phyloP scores from a whole-genome alignment of 169 alveolate species.

The Plasmodium cynomolgi region DNA sequence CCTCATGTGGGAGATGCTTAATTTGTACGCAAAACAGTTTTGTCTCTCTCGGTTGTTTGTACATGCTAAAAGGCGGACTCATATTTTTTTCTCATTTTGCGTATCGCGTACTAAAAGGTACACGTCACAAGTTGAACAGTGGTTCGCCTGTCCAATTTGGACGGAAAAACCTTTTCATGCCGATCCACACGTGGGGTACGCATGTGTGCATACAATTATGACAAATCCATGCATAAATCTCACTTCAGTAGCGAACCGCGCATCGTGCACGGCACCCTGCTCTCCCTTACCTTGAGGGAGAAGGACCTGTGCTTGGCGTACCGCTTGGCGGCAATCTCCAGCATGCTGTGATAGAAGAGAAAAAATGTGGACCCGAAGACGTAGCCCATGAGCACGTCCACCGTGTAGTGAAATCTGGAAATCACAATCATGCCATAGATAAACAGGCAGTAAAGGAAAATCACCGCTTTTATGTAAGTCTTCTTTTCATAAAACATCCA shows the following conservation, averaged over 20 bases:
- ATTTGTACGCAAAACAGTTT: not conserved
- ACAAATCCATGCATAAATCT: not conserved
- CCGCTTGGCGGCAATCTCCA: conserved; percentile 55
- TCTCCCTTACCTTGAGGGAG: conserved; percentile 11
- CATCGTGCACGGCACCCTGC: not conserved
- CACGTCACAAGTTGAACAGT: not conserved
- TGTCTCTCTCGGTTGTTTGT: not conserved
- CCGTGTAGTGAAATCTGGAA: conserved; percentile 82
- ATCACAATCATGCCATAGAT: conserved; percentile 73
- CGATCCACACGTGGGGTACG: not conserved
- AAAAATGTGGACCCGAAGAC: conserved; percentile 32
- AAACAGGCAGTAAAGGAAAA: conserved; percentile 31
- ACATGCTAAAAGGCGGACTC: not conserved
- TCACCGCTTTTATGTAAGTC: conserved; percentile 21
- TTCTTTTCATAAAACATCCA: conserved; percentile 68
- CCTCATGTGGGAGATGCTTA: not conserved
- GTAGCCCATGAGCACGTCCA: conserved; percentile 84
- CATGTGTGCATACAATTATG: not conserved
- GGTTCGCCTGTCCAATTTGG: not conserved
- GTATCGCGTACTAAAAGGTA: not conserved
- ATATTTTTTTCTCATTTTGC: not conserved
- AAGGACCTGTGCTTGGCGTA: conserved; percentile 42
- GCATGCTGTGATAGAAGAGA: conserved; percentile 15
- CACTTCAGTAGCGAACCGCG: not conserved
- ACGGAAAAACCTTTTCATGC: not conserved